phyloP scores from a whole-genome alignment of 225 moss, liverwort and hornwort genomes.

The Straminergon stramineum region DNA sequence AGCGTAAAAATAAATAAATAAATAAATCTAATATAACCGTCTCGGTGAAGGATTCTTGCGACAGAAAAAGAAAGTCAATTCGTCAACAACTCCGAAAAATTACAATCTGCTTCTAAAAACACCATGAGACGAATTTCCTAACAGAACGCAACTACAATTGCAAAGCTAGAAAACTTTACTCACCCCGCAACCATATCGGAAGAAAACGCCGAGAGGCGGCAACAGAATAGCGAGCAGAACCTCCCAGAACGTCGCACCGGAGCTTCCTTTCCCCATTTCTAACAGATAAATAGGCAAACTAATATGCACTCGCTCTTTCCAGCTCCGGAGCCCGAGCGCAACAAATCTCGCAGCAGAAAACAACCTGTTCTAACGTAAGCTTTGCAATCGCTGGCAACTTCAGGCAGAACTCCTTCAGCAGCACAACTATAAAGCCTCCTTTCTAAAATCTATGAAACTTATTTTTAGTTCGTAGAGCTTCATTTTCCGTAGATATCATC shows the following conservation, averaged over 20 bases:
- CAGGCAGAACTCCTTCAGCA: neutral
- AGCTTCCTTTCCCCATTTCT: slow-evolving; percentile 38
- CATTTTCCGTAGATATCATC: neutral
- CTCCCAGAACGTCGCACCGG: slow-evolving; percentile 38
- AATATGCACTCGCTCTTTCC: neutral
- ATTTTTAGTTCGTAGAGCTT: neutral
- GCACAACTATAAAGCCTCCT: neutral
- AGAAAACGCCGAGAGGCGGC: slow-evolving; percentile 58
- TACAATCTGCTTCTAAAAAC: neutral
- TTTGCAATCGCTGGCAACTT: neutral
- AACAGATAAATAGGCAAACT: neutral
- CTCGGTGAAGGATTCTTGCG: neutral
- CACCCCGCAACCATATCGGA: slow-evolving; percentile 45
- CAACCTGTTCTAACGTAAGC: neutral
- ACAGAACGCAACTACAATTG: neutral
- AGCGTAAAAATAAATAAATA: neutral
- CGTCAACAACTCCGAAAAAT: neutral
- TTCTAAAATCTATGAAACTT: neutral
- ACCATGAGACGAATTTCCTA: neutral
- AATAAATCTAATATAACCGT: neutral
- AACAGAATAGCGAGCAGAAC: slow-evolving; percentile 40
- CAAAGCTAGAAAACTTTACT: neutral
- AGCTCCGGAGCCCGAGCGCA: neutral
- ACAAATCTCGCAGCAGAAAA: neutral
- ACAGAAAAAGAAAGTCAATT: neutral